phyloP scores from a whole-genome alignment of 352 stramenopile genomes.

The Pseudoperonospora humuli region DNA sequence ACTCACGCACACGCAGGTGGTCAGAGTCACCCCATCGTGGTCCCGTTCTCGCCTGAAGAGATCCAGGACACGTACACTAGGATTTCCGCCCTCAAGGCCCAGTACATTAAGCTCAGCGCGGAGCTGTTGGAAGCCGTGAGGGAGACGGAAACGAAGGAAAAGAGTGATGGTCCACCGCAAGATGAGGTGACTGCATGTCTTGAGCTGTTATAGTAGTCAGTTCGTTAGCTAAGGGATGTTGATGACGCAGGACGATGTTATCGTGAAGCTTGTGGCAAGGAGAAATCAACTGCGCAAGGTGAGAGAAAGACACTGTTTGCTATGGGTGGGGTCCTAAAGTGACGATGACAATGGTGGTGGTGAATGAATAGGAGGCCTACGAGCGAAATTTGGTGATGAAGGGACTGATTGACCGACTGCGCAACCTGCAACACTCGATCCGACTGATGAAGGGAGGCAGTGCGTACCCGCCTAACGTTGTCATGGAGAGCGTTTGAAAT shows the following conservation, averaged over 20 bases:
- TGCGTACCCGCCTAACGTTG: conserved; percentile 42
- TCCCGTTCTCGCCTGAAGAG: conserved; percentile 70
- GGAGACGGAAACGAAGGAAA: conserved; percentile 30
- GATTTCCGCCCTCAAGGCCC: conserved; percentile 65
- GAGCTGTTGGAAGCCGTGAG: conserved; percentile 56
- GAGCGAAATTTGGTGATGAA: conserved; percentile 84
- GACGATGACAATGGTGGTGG: neutral
- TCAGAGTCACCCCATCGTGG: conserved; percentile 37
- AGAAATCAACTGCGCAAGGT: conserved; percentile 69
- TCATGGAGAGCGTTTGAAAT: conserved; percentile 72
- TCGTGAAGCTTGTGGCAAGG: conserved; percentile 47
- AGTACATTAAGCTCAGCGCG: conserved; percentile 69
- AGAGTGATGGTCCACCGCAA: neutral
- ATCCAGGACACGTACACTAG: conserved; percentile 84
- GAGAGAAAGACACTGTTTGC: neutral
- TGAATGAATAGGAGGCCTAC: conserved; percentile 54
- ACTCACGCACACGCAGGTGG: conserved; percentile 19
- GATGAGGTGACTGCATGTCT: conserved; percentile 1
- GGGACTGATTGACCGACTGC: conserved; percentile 69
- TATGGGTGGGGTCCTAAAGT: neutral
- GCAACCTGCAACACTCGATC: conserved; percentile 71
- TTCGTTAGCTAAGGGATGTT: conserved; percentile 3
- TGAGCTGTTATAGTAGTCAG: neutral
- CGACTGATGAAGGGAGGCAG: conserved; percentile 61
- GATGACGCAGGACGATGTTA: conserved; percentile 29